These are phyloP conservation scores for Priceomyces fermenticarens DNA, from an alignment of 805 yeast genomes.

Conservation along the genomic window DNA sequence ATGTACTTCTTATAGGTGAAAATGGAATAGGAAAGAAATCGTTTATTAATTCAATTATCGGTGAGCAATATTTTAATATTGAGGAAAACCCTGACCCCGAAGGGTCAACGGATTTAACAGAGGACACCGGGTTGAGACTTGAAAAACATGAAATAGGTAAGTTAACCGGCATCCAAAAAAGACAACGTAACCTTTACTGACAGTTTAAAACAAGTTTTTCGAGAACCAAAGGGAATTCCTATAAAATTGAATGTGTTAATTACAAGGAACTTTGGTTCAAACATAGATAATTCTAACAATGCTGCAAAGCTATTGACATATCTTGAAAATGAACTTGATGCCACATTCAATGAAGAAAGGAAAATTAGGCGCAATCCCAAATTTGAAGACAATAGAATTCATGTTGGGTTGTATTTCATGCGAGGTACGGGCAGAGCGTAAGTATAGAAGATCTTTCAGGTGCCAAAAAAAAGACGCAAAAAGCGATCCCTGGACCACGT, in stretches of 20 bases:
- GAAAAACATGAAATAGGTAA: constrained; percentile 11
- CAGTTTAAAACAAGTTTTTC: constrained; percentile 1
- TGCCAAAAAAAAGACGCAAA: not conserved
- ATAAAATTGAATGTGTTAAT: constrained; percentile 17
- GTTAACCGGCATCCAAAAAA: not conserved
- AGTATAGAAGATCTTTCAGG: not conserved
- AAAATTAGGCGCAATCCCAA: constrained; percentile 18
- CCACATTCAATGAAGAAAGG: constrained; percentile 65
- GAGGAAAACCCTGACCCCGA: constrained; percentile 33
- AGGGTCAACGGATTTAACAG: constrained; percentile 38
- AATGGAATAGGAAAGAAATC: constrained; percentile 62
- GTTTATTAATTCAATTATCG: constrained; percentile 74
- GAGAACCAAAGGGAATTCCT: constrained; percentile 12
- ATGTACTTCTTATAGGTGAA: constrained; percentile 33
- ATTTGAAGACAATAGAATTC: constrained; percentile 62
- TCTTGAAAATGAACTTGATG: constrained; percentile 74
- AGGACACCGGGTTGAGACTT: constrained; percentile 8
- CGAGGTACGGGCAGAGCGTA: constrained; percentile 61
- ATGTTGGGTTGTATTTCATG: constrained; percentile 78
- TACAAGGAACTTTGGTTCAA: constrained; percentile 24
- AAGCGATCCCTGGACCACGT: not conserved
- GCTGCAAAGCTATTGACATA: constrained; percentile 48
- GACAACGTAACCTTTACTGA: not conserved
- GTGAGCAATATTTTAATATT: constrained; percentile 29
- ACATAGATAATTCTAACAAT: constrained; percentile 17